A percentile compares a stretch with the other conserved stretches of the same genome.
Evolutionary conservation across 2,329 filamentous ascomycete genomes (phyloP).

Genomic region (Talaromyces sp.): DNA sequence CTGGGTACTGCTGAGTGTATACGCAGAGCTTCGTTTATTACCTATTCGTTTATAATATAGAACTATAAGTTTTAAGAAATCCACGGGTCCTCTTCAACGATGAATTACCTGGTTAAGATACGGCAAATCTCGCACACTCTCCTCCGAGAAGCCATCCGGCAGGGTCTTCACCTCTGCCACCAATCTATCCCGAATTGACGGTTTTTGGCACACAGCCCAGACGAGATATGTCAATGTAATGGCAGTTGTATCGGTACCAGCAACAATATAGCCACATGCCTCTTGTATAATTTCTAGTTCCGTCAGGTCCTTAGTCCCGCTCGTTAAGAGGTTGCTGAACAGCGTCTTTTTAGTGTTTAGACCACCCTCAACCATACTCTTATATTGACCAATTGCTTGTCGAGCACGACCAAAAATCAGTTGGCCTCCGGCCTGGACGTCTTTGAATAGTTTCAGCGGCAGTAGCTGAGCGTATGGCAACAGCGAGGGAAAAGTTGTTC

Average conservation of each 20-base stretch:
- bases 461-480: conserved; percentile 16
- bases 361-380: conserved; percentile 11
- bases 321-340: conserved; percentile 31
- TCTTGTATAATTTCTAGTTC: conserved; percentile 35
- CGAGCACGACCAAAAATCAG: conserved; percentile 17
- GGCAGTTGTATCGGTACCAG: conserved; percentile 50
- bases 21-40: conserved; percentile 55
- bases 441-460: conserved; percentile 19
- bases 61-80: neutral
- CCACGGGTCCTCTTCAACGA: neutral
- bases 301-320: conserved; percentile 16
- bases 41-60: conserved; percentile 6
- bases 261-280: conserved; percentile 43
- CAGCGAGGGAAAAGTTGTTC: conserved; percentile 19
- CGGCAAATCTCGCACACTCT: conserved; percentile 47
- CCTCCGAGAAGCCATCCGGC: conserved; percentile 27
- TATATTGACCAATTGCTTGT: conserved; percentile 21
- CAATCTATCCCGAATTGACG: conserved; percentile 41
- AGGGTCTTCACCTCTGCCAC: conserved; percentile 39
- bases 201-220: conserved; percentile 26
- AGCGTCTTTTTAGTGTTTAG: conserved; percentile 26
- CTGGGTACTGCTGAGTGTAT: conserved; percentile 54
- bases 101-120: conserved; percentile 44
- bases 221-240: conserved; percentile 46
- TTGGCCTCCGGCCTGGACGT: conserved; percentile 14